Evolutionary conservation across 441 rosid species (phyloP), one percentile per base, ranked within the genome.

Genomic region (Populus hybrid): DNA sequence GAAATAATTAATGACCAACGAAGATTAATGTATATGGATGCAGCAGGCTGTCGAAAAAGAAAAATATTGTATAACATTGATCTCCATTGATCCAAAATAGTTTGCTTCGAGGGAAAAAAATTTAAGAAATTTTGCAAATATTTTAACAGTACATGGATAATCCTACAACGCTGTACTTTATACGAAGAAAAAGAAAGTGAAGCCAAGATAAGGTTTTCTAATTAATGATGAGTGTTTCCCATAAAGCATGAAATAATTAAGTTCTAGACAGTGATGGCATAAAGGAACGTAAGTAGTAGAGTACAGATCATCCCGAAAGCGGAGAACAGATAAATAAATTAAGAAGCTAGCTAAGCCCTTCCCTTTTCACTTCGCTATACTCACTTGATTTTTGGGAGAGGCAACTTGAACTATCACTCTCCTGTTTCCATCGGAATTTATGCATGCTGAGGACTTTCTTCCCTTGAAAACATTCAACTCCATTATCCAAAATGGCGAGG

Each of bases 371-470:
- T 11, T 24, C 14, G 9, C 32, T 30, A 50, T 81, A 81, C 94
- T 82, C 82, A 92, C 97, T 89, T 81, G 92, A 87, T 81, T 86
- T 88, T 38, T 82, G 88, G 79, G 92, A 82, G 79, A 85, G 76
- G 80, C 93, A 92, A 82, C 72, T 84, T 46, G 86, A 80, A 66
- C 77, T 68, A 67, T 73, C 69, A 67, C 26, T 70, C 72, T 83
- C 59, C 32, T 79, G 83, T 67, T 65, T 86, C 90, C 86, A 85
- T 12, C 82, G 82, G 74, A 83, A 79, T 42, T 82, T 78, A 32
- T 87, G 86, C 23, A 89, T 79, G 76, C 38, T 80, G 35, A 92
- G 89, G 61, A 85, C 75, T 72, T 86, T 84, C 86, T 82, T 91
- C 74, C 84, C 84, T 42, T 77, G 75, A 24, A 75, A 78, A 78